Conservation (phyloP, 2,329 filamentous ascomycete genomes). For the Pseudocercospora pini-densiflorae region DNA sequence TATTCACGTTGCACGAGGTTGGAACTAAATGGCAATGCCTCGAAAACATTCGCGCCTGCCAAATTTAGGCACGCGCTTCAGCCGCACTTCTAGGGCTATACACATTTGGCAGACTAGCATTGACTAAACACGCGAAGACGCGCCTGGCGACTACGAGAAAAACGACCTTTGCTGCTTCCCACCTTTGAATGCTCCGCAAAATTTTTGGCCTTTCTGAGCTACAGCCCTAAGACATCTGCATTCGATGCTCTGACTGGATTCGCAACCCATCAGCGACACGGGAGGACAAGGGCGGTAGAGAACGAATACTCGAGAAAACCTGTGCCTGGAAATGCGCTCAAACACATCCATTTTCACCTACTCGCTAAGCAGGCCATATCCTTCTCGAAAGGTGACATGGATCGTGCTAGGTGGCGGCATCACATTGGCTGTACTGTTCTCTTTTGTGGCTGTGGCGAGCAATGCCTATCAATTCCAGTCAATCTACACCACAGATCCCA, state of each 20-base stretch:
- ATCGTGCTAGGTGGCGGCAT: conserved; percentile 6
- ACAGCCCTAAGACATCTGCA: no score
- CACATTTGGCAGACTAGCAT: no score
- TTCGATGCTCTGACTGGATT: no score
- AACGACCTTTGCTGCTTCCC: no score
- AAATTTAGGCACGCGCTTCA: no score
- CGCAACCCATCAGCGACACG: no score
- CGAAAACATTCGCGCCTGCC: not conserved
- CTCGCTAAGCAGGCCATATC: conserved; percentile 14
- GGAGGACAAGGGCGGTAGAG: no score
- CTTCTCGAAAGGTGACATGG: conserved; percentile 5
- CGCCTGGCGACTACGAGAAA: no score
- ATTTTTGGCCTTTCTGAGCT: no score
- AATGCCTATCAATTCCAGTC: conserved; percentile 17
- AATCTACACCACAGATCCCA: conserved; percentile 15
- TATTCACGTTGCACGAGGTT: not conserved
- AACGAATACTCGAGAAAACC: not conserved
- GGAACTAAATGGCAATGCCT: not conserved
- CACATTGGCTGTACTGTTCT: conserved; percentile 12
- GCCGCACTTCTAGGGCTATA: no score
- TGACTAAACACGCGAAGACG: no score
- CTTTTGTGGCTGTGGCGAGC: conserved; percentile 17
- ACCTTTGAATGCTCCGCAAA: no score
- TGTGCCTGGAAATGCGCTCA: not conserved
- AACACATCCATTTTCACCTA: conserved; percentile 14